These are phyloP conservation scores for Neonectria sp. DNA, from an alignment of 2,329 filamentous ascomycete genomes.

Conservation along the genomic window DNA sequence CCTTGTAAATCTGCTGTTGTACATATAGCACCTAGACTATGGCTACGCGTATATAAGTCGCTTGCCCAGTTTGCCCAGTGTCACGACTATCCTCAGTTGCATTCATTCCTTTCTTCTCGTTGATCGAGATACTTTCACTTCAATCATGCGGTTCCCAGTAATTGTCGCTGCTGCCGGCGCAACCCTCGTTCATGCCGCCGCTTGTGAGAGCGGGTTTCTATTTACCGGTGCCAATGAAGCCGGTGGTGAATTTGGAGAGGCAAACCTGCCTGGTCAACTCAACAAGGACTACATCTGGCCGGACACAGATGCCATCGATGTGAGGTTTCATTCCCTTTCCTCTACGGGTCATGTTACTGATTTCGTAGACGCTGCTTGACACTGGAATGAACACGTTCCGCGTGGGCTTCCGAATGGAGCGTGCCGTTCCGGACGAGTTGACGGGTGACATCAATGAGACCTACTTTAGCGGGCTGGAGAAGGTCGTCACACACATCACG, in stretches of 20 bases:
- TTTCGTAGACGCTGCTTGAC: constrained; percentile 61
- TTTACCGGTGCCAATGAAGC: constrained; percentile 56
- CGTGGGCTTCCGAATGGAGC: constrained; percentile 70
- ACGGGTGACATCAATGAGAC: constrained; percentile 56
- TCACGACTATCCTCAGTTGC: background rate
- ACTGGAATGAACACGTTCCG: constrained; percentile 73
- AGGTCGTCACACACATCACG: constrained; percentile 53
- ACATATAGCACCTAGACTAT: background rate
- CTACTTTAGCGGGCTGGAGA: constrained; percentile 57
- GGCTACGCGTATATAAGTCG: background rate
- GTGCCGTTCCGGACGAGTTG: constrained; percentile 62
- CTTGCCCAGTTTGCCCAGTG: background rate
- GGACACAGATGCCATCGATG: constrained; percentile 61
- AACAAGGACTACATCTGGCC: constrained; percentile 77
- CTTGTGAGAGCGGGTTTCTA: constrained; percentile 38
- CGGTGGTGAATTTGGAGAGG: constrained; percentile 76
- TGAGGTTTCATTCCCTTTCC: constrained; percentile 35
- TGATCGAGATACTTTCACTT: constrained; percentile 17
- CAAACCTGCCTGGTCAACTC: constrained; percentile 68
- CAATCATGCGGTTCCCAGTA: constrained; percentile 7
- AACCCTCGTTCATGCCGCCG: background rate
- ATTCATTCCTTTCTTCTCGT: constrained; percentile 15
- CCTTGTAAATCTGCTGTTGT: background rate
- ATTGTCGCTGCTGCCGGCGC: constrained; percentile 6
- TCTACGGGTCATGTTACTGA: constrained; percentile 15